Evolutionary conservation across 116 monocot genomes (phyloP), one percentile per base, ranked within the genome.

Genomic region (Phalaenopsis hybrid): DNA sequence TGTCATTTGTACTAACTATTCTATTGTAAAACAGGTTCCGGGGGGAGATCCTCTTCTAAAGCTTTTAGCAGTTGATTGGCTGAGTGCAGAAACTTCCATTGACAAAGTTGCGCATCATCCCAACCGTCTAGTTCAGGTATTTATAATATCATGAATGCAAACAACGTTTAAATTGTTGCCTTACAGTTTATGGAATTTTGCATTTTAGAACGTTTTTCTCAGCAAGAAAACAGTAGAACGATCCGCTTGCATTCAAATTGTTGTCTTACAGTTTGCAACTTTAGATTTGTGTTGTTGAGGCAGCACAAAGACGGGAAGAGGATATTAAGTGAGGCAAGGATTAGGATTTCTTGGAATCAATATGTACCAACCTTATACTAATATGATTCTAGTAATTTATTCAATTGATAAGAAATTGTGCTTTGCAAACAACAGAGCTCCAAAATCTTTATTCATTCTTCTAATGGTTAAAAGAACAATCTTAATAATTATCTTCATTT

Each of bases 21-120:
- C 17, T 20, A 74, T 44, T 79, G 50, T 23, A 21, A 7, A 61
- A 78, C 57, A 98, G 98, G 79, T 95, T 82, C 79, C 74, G 6
- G 98, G 95, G 74, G 95, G 93, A 57, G 95, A 98, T 86, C 98
- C 98, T 76, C 92, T 98, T 83, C 65, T 98, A 79, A 98, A 95
- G 76, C 93, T 95, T 52, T 75, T 98, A 82, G 98, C 89, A 44
- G 95, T 98, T 84, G 98, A 98, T 76, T 98, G 95, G 93, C 84
- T 95, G 55, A 94, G 91, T 81, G 79, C 78, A 84, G 93, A 93
- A 31, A 86, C 84, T 77, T 82, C 57, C 33, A 81, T 89, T 25
- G 87, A 90, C 82, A 82, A 86, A 61, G 79, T 95, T 87, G 90
- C 93, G 57, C 82, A 88, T 77, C 93, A 93, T 85, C 88, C 95